These are phyloP conservation scores for Anisogramma anomala DNA, from an alignment of 2,329 filamentous ascomycete genomes.

Conservation along the genomic window DNA sequence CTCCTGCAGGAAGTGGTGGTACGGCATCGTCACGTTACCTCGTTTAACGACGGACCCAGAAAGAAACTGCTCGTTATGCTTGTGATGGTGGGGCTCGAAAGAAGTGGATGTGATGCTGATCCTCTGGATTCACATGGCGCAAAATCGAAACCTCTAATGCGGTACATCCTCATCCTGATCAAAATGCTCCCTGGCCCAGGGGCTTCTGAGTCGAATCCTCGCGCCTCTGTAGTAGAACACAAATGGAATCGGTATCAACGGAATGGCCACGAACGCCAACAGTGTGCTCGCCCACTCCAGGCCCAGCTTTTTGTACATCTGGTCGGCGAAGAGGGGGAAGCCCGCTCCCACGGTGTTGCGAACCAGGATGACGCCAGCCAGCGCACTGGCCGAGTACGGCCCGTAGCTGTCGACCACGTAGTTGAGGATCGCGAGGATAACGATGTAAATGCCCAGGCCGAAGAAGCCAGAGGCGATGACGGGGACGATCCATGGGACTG, in stretches of 20 bases:
- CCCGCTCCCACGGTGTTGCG: constrained; percentile 43
- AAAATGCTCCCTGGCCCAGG: constrained; percentile 18
- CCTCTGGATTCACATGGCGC: too few species aligned
- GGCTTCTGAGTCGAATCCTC: constrained; percentile 27
- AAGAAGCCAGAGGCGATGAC: constrained; percentile 44
- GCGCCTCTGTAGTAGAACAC: constrained; percentile 40
- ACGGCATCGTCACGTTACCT: too few species aligned
- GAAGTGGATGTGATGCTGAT: too few species aligned
- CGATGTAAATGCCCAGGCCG: constrained; percentile 18
- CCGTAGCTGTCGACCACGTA: constrained; percentile 8
- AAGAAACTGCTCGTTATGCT: too few species aligned
- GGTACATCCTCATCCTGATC: constrained; percentile 9
- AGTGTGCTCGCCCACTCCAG: constrained; percentile 37
- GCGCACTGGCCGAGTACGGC: constrained; percentile 1
- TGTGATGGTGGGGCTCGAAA: too few species aligned
- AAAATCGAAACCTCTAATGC: too few species aligned
- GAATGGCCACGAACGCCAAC: constrained; percentile 35
- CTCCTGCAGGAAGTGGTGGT: too few species aligned
- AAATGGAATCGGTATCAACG: constrained; percentile 40
- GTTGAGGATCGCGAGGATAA: constrained; percentile 8
- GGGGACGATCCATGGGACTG: constrained; percentile 47
- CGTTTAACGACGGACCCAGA: too few species aligned
- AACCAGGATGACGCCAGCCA: constrained; percentile 29
- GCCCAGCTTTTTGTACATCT: constrained; percentile 36
- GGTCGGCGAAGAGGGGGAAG: constrained; percentile 50